phyloP scores from a whole-genome alignment of 208 protist species.

The Leptomonas seymouri region DNA sequence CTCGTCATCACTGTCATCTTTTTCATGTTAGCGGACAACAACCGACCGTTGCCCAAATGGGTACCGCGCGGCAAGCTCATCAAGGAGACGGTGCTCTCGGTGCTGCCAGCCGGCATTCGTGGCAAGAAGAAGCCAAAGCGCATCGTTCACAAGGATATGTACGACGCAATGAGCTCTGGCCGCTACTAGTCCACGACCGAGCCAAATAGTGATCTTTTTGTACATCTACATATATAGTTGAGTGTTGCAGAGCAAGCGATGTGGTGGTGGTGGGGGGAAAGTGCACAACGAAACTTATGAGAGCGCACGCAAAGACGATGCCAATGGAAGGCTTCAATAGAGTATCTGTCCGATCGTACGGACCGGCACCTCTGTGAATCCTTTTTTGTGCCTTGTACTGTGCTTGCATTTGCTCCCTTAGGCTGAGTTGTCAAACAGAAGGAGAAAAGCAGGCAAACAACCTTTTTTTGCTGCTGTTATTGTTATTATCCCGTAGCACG shows the following conservation, averaged over 20 bases:
- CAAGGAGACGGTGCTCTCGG: constrained; percentile 74
- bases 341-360: no score
- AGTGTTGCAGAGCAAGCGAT: no score
- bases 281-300: no score
- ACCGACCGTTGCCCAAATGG: constrained; percentile 79
- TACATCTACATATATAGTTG: background rate
- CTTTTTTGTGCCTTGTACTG: background rate
- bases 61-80: constrained; percentile 82
- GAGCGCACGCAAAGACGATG: no score
- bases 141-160: constrained; percentile 78
- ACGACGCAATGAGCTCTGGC: constrained; percentile 85
- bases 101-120: constrained; percentile 54
- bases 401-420: no score
- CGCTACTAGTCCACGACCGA: constrained; percentile 38
- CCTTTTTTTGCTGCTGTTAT: no score
- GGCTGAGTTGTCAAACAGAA: no score
- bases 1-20: constrained; percentile 66
- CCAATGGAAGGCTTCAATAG: no score
- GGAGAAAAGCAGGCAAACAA: no score
- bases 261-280: no score
- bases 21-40: constrained; percentile 79
- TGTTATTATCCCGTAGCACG: no score
- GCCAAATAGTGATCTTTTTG: no score
- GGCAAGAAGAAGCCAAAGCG: constrained; percentile 55
- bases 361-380: background rate